Conservation (phyloP, 2,329 filamentous ascomycete genomes). For the Fulvia fulva region DNA sequence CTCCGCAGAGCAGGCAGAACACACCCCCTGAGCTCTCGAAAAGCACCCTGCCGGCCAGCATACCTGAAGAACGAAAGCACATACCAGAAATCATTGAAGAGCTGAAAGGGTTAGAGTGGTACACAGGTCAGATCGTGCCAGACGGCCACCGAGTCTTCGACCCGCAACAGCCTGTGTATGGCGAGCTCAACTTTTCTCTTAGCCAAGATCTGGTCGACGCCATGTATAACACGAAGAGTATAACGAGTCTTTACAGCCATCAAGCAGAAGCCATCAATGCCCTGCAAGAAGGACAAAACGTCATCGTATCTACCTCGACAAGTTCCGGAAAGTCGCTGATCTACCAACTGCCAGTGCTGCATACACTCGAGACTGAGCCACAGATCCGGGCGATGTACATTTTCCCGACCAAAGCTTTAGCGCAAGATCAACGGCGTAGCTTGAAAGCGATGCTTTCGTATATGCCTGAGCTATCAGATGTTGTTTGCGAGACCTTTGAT, state of each 20-base stretch:
- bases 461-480: slow-evolving; percentile 70
- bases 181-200: slow-evolving; percentile 77
- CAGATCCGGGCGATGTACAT: slow-evolving; percentile 91
- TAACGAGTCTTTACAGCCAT: slow-evolving; percentile 82
- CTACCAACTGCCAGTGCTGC: slow-evolving; percentile 88
- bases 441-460: slow-evolving; percentile 79
- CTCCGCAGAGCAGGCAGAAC: slow-evolving; percentile 43
- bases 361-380: slow-evolving; percentile 74
- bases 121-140: slow-evolving; percentile 86
- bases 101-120: slow-evolving; percentile 79
- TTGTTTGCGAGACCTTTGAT: slow-evolving; percentile 88
- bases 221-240: slow-evolving; percentile 84
- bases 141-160: slow-evolving; percentile 91
- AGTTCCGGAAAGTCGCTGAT: slow-evolving; percentile 98
- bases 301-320: slow-evolving; percentile 91
- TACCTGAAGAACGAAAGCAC: slow-evolving; percentile 73
- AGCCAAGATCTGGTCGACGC: slow-evolving; percentile 95
- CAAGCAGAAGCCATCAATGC: slow-evolving; percentile 92
- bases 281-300: slow-evolving; percentile 73
- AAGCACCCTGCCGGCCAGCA: slow-evolving; percentile 59
- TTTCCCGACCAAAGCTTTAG: slow-evolving; percentile 93
- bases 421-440: slow-evolving; percentile 88
- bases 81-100: slow-evolving; percentile 83
- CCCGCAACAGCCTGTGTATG: slow-evolving; percentile 74
- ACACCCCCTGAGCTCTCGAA: slow-evolving; percentile 38